These are phyloP conservation scores for Delphinella strobiligena DNA, from an alignment of 2,329 filamentous ascomycete species.

Conservation along the genomic window DNA sequence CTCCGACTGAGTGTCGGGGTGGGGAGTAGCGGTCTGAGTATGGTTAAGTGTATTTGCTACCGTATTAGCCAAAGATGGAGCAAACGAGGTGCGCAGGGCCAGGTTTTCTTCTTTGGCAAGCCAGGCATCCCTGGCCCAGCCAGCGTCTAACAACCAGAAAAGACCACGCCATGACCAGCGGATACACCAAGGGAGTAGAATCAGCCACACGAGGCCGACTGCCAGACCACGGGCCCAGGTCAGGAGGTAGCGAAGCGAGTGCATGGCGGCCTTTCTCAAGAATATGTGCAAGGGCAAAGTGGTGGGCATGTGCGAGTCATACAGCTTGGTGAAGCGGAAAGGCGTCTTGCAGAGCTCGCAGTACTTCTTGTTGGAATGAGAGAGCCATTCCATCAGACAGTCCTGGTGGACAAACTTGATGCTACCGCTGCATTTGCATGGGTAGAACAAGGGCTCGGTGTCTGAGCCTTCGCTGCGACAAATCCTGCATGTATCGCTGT, in stretches of 20 bases:
- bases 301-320: slow-evolving; percentile 85
- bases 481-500: slow-evolving; percentile 86
- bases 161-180: slow-evolving; percentile 83
- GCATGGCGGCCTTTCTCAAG: slow-evolving; percentile 61
- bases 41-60: not conserved
- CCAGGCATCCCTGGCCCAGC: slow-evolving; percentile 41
- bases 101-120: slow-evolving; percentile 12
- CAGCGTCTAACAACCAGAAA: slow-evolving; percentile 85
- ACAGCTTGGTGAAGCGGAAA: slow-evolving; percentile 96
- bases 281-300: slow-evolving; percentile 73
- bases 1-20: not conserved
- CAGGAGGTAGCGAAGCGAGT: slow-evolving; percentile 57
- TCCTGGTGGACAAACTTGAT: slow-evolving; percentile 98
- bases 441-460: slow-evolving; percentile 85
- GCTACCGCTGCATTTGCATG: slow-evolving; percentile 97
- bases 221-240: slow-evolving; percentile 69
- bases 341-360: slow-evolving; percentile 98
- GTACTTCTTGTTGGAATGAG: slow-evolving; percentile 98
- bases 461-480: slow-evolving; percentile 77
- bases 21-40: not conserved
- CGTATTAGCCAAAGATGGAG: not conserved
- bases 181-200: slow-evolving; percentile 80
- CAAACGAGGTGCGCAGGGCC: not conserved
- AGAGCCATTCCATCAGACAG: slow-evolving; percentile 97
- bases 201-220: slow-evolving; percentile 78